Evolutionary conservation across 1,284 basidiomycete genomes (phyloP).

Genomic region (Irpex sp.): DNA sequence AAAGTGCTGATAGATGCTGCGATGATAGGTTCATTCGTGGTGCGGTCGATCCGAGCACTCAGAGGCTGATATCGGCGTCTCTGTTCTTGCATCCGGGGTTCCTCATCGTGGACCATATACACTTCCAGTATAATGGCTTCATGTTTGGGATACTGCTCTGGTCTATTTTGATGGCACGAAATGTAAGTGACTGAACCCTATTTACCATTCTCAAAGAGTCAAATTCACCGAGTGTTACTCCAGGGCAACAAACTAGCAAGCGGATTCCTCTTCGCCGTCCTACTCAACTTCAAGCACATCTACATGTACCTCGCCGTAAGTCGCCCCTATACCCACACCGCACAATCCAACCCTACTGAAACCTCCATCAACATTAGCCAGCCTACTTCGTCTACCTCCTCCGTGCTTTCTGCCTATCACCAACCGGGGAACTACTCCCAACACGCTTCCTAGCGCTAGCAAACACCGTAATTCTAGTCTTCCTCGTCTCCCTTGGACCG

Average conservation of each 20-base stretch:
- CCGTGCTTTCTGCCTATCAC: constrained; percentile 78
- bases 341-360: no score
- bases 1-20: no score
- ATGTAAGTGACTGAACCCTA: constrained; percentile 49
- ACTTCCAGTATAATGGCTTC: constrained; percentile 97
- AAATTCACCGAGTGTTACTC: background rate
- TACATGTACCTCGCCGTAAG: constrained; percentile 88
- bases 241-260: constrained; percentile 79
- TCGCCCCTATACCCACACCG: no score
- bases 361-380: constrained; percentile 51
- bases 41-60: constrained; percentile 56
- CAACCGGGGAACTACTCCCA: constrained; percentile 57
- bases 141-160: constrained; percentile 92
- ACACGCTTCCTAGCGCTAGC: constrained; percentile 76
- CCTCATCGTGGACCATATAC: constrained; percentile 92
- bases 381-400: constrained; percentile 91
- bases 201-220: constrained; percentile 1
- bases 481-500: constrained; percentile 77
- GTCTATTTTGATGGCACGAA: constrained; percentile 84
- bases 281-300: constrained; percentile 96
- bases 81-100: constrained; percentile 91
- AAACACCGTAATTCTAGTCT: constrained; percentile 76
- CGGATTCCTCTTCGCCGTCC: constrained; percentile 80
- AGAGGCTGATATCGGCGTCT: constrained; percentile 73
- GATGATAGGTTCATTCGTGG: constrained; percentile 60